Evolutionary conservation across 2,329 filamentous ascomycete species (phyloP).

Genomic region (Neofusicoccum ribis): DNA sequence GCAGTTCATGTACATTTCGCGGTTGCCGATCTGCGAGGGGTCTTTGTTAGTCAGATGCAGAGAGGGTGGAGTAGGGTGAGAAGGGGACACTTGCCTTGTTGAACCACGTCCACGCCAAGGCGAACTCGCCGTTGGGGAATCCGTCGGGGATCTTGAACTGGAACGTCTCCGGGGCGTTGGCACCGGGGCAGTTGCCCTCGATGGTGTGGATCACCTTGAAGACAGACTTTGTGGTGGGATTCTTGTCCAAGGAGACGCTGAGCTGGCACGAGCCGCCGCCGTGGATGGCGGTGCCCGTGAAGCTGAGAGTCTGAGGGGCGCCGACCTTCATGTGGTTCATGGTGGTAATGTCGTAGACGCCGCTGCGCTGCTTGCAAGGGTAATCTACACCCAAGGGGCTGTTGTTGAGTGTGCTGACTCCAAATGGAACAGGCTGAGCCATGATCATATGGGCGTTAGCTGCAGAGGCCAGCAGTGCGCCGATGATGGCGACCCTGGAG

Average conservation of each 20-base stretch:
- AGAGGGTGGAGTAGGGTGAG: background rate
- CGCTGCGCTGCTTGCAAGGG: constrained; percentile 70
- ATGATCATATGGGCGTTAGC: constrained; percentile 77
- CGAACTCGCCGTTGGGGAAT: constrained; percentile 73
- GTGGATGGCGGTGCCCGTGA: constrained; percentile 74
- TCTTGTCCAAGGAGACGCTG: constrained; percentile 72
- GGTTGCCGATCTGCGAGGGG: background rate
- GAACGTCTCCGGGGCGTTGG: constrained; percentile 64
- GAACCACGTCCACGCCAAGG: constrained; percentile 88
- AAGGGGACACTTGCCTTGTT: constrained; percentile 60
- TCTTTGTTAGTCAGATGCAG: background rate
- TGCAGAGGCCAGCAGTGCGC: constrained; percentile 53
- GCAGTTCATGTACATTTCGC: constrained; percentile 89
- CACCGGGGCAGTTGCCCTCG: constrained; percentile 74
- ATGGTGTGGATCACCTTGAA: constrained; percentile 92
- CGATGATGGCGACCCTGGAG: constrained; percentile 19
- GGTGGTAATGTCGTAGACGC: constrained; percentile 46
- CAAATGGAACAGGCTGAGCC: constrained; percentile 65
- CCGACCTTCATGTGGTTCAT: constrained; percentile 67
- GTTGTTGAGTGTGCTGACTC: constrained; percentile 54
- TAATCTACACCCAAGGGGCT: constrained; percentile 73
- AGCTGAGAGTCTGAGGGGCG: constrained; percentile 60
- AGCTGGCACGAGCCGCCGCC: constrained; percentile 91
- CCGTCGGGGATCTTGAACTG: constrained; percentile 69
- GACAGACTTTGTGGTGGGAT: constrained; percentile 64